These are phyloP conservation scores for Leishmania gerbilli DNA, from an alignment of 208 protist species.

Conservation along the genomic window DNA sequence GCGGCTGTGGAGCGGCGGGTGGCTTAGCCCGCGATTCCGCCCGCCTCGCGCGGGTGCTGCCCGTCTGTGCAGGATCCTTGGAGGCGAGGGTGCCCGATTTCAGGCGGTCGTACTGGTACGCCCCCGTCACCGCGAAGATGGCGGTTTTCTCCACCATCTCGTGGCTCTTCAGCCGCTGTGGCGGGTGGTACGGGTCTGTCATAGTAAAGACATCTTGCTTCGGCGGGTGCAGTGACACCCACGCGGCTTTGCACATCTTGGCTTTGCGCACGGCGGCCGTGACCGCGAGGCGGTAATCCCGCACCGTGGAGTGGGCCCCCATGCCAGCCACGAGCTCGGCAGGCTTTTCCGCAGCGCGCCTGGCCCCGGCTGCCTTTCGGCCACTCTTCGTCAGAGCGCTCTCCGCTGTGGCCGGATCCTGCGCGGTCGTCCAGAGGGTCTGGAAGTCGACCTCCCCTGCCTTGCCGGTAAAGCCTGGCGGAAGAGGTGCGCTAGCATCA, in stretches of 20 bases:
- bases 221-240: conserved; percentile 28
- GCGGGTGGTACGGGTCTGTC: conserved; percentile 42
- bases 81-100: conserved; percentile 17
- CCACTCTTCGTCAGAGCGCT: background rate
- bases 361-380: background rate
- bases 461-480: conserved; percentile 52
- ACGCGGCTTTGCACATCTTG: conserved; percentile 30
- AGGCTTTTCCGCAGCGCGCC: background rate
- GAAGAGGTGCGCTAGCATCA: background rate
- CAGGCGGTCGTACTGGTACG: conserved; percentile 77
- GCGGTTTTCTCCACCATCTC: conserved; percentile 76
- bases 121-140: conserved; percentile 69
- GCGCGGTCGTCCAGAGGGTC: conserved; percentile 2
- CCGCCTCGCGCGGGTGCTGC: background rate
- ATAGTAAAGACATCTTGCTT: conserved; percentile 33
- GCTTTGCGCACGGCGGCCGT: conserved; percentile 74
- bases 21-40: background rate
- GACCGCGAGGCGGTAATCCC: conserved; percentile 72
- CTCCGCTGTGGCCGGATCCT: background rate
- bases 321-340: conserved; percentile 34
- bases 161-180: conserved; percentile 32
- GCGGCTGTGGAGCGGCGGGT: background rate
- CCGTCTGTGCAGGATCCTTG: background rate
- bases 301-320: conserved; percentile 34
- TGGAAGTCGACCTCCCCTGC: conserved; percentile 37